Percentiles rank a stretch among this genome's conserved stretches.
phyloP scores from a whole-genome alignment of 108 stramenopile species.

The Skeletonema menzelii region DNA sequence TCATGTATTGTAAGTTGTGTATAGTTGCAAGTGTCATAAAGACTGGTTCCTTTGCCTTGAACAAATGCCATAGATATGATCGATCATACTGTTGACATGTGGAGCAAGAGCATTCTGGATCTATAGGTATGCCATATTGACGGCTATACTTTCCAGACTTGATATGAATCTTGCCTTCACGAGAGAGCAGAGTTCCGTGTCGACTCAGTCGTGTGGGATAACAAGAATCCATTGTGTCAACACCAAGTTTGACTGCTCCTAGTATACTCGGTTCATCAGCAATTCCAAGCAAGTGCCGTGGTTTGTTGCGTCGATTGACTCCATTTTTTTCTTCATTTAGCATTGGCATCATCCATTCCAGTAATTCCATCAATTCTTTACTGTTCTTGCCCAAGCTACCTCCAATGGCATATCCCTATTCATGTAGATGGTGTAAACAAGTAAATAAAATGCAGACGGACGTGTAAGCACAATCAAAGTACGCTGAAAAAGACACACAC shows the following conservation, averaged over 20 bases:
- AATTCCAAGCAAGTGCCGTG: constrained; percentile 92
- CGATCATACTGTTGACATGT: constrained; percentile 89
- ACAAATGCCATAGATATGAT: constrained; percentile 91
- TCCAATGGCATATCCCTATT: constrained; percentile 80
- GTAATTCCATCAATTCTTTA: constrained; percentile 82
- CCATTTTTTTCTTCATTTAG: constrained; percentile 54
- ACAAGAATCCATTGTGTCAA: constrained; percentile 92
- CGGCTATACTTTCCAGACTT: constrained; percentile 56
- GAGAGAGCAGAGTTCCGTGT: constrained; percentile 81
- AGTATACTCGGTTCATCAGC: constrained; percentile 87
- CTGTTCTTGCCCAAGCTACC: constrained; percentile 88
- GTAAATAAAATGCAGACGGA: neutral
- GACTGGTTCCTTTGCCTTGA: constrained; percentile 90
- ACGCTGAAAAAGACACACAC: neutral
- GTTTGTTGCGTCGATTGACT: constrained; percentile 61
- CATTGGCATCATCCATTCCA: constrained; percentile 88
- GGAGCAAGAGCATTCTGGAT: constrained; percentile 72
- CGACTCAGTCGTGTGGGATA: constrained; percentile 90
- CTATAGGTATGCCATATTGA: constrained; percentile 74
- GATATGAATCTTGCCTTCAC: constrained; percentile 64
- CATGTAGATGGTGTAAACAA: neutral
- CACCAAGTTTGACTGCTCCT: constrained; percentile 73
- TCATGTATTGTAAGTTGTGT: constrained; percentile 95
- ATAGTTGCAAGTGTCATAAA: constrained; percentile 73
- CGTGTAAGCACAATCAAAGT: neutral